Evolutionary conservation across 495 filamentous ascomycete species (phyloP).

Genomic region (Penicillium angulare): DNA sequence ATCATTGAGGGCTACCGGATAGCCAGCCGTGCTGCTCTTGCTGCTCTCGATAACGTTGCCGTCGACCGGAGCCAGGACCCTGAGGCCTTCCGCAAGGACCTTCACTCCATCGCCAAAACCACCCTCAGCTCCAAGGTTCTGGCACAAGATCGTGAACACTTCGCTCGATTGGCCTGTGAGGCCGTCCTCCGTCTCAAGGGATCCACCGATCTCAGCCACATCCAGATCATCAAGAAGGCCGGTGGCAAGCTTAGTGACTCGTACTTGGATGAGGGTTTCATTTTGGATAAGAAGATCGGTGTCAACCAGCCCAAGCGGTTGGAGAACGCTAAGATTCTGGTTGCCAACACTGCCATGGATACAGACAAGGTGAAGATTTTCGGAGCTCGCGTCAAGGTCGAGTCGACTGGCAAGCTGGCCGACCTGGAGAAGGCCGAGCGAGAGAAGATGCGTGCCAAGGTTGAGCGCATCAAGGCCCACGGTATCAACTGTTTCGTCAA

Average conservation of each 20-base stretch:
- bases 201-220: constrained; percentile 92
- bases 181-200: constrained; percentile 88
- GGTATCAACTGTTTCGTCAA: constrained; percentile 99
- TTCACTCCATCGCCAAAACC: constrained; percentile 89
- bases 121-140: constrained; percentile 97
- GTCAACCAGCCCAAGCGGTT: constrained; percentile 97
- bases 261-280: constrained; percentile 96
- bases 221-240: constrained; percentile 99
- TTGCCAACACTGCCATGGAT: constrained; percentile 98
- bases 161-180: constrained; percentile 86
- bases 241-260: constrained; percentile 96
- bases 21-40: constrained; percentile 83
- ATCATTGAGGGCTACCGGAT: constrained; percentile 99
- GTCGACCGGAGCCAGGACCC: constrained; percentile 84
- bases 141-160: constrained; percentile 89
- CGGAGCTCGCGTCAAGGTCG: constrained; percentile 89
- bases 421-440: constrained; percentile 97
- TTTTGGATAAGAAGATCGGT: constrained; percentile 97
- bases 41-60: constrained; percentile 77
- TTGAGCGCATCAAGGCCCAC: constrained; percentile 97
- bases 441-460: constrained; percentile 99
- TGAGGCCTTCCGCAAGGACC: constrained; percentile 82
- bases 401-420: constrained; percentile 90
- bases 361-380: constrained; percentile 99
- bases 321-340: constrained; percentile 96